Conservation (phyloP, 2,329 filamentous ascomycete genomes). For the Aotearoamyces nothofagi region DNA sequence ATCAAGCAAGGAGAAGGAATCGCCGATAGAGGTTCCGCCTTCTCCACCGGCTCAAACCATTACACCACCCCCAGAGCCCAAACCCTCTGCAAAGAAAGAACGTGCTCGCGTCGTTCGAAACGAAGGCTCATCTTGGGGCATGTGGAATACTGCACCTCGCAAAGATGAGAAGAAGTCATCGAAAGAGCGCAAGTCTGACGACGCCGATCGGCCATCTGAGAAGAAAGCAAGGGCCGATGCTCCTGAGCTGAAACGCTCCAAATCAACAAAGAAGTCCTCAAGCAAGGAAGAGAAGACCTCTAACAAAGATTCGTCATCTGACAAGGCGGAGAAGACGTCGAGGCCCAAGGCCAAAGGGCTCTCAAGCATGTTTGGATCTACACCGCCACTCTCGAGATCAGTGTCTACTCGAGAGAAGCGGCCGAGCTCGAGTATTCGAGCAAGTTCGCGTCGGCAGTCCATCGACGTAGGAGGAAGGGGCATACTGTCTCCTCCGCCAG, state of each 20-base stretch:
- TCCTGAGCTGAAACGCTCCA: slow-evolving; percentile 33
- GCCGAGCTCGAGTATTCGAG: slow-evolving; percentile 35
- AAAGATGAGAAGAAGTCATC: slow-evolving; percentile 22
- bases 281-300: slow-evolving; percentile 48
- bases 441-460: slow-evolving; percentile 52
- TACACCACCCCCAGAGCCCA: slow-evolving; percentile 36
- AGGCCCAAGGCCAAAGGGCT: slow-evolving; percentile 29
- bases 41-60: slow-evolving; percentile 27
- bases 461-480: slow-evolving; percentile 46
- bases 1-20: slow-evolving; percentile 21
- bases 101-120: slow-evolving; percentile 63
- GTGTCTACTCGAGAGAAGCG: slow-evolving; percentile 54
- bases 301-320: slow-evolving; percentile 59
- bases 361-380: slow-evolving; percentile 52
- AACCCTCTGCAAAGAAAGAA: slow-evolving; percentile 52
- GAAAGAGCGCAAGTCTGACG: slow-evolving; percentile 15
- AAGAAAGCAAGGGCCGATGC: slow-evolving; percentile 30
- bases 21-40: slow-evolving; percentile 15
- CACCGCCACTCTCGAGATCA: slow-evolving; percentile 51
- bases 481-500: slow-evolving; percentile 54
- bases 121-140: slow-evolving; percentile 55
- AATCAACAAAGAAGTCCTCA: slow-evolving; percentile 34
- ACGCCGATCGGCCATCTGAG: slow-evolving; percentile 12
- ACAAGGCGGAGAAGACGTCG: slow-evolving; percentile 40
- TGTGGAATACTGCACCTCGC: slow-evolving; percentile 45